These are phyloP conservation scores for Pyrenophora tritici-repentis DNA, from an alignment of 2,329 filamentous ascomycete species.

Conservation along the genomic window DNA sequence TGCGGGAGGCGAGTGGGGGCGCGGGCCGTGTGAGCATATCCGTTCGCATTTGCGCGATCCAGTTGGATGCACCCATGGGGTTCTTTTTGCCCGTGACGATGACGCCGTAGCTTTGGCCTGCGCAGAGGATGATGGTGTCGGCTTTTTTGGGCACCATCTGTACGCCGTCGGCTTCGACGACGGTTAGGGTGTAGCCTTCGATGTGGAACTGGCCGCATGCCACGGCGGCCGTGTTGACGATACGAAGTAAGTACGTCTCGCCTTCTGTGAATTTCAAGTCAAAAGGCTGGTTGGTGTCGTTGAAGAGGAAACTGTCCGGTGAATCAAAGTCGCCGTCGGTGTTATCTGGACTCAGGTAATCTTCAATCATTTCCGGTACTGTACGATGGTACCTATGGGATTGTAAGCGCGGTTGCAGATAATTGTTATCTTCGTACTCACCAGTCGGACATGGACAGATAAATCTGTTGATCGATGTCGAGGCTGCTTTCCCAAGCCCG, in stretches of 20 bases:
- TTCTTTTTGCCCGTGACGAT: slow-evolving; percentile 22
- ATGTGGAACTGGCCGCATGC: slow-evolving; percentile 52
- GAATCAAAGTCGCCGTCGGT: slow-evolving; percentile 27
- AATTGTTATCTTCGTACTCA: too few relatives aligned
- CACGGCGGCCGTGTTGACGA: slow-evolving; percentile 61
- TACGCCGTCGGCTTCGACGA: slow-evolving; percentile 44
- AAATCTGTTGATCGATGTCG: slow-evolving; percentile 28
- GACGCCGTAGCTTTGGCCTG: slow-evolving; percentile 32
- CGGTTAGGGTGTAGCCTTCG: slow-evolving; percentile 40
- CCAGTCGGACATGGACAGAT: slow-evolving; percentile 13
- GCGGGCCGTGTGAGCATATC: slow-evolving; percentile 52
- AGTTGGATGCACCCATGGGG: slow-evolving; percentile 60
- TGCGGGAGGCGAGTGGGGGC: slow-evolving; percentile 17
- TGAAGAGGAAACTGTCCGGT: slow-evolving; percentile 12
- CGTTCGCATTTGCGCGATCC: slow-evolving; percentile 58
- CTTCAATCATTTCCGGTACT: slow-evolving; percentile 41
- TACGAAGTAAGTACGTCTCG: slow-evolving; percentile 65
- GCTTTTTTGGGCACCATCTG: slow-evolving; percentile 47
- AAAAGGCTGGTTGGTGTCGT: slow-evolving; percentile 15
- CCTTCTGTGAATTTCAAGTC: slow-evolving; percentile 51
- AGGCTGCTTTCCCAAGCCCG: slow-evolving; percentile 47
- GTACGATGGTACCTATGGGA: slow-evolving; percentile 7
- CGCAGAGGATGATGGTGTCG: slow-evolving; percentile 44
- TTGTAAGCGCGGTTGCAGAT: too few relatives aligned
- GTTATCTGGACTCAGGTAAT: slow-evolving; percentile 52